Conservation (phyloP, 176 grass and related monocot genomes). For the Musa acuminata region DNA sequence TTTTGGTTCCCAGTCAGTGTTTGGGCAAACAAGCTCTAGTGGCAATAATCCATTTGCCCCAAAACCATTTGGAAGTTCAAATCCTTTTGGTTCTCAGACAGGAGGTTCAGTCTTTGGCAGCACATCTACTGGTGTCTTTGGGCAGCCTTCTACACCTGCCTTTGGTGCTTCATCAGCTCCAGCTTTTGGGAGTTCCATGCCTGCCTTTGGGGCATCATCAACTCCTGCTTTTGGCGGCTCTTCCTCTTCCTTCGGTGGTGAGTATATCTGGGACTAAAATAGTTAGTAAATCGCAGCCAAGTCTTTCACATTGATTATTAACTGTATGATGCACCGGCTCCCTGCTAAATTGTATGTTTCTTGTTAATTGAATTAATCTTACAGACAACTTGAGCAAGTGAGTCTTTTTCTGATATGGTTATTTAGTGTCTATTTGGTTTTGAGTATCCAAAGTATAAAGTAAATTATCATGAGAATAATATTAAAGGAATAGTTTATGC, state of each 20-base stretch:
- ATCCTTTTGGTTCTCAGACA: constrained; percentile 50
- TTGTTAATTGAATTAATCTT: neutral
- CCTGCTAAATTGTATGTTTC: neutral
- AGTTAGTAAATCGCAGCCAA: neutral
- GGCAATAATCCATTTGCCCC: constrained; percentile 62
- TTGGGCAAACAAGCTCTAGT: constrained; percentile 44
- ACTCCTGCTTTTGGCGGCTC: constrained; percentile 39
- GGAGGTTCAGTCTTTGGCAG: constrained; percentile 52
- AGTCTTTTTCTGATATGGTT: neutral
- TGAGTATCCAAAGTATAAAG: neutral
- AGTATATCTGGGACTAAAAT: neutral
- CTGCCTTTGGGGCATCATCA: constrained; percentile 34
- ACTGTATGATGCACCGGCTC: neutral
- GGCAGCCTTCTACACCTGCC: constrained; percentile 34
- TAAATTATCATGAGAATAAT: no score
- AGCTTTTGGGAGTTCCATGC: constrained; percentile 13
- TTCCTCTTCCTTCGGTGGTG: constrained; percentile 20
- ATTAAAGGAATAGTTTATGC: no score
- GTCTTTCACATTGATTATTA: neutral
- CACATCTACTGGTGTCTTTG: constrained; percentile 55
- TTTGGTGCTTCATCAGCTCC: constrained; percentile 19
- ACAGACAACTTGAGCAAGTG: neutral
- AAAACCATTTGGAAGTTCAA: constrained; percentile 68
- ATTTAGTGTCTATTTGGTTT: neutral
- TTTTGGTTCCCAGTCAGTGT: constrained; percentile 43